Evolutionary conservation across 208 protist species (phyloP).

Genomic region (Novymonas esmeraldas): DNA sequence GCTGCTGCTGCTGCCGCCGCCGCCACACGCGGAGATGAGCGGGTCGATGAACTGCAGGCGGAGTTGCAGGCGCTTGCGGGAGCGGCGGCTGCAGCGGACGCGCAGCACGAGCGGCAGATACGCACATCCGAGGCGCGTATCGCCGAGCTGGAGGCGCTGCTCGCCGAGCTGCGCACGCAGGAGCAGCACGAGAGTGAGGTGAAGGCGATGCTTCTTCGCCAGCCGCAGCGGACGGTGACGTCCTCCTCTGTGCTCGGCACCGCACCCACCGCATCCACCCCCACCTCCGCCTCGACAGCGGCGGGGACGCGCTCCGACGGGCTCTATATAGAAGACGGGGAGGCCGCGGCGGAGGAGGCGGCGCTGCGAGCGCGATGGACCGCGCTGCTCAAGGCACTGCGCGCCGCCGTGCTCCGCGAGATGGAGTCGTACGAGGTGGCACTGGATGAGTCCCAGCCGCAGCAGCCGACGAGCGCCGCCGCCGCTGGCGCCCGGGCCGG

Average conservation of each 20-base stretch:
- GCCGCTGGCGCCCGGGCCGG: neutral
- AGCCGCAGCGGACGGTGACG: constrained; percentile 1
- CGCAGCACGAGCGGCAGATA: constrained; percentile 8
- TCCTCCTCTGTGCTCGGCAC: no score
- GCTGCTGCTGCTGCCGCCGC: neutral
- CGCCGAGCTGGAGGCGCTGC: constrained; percentile 2
- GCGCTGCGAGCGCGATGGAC: constrained; percentile 32
- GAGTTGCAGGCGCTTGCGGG: constrained; percentile 23
- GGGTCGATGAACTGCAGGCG: constrained; percentile 6
- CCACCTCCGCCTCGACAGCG: neutral
- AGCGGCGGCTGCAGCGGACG: constrained; percentile 5
- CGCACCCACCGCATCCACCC: neutral
- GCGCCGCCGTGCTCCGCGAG: constrained; percentile 22
- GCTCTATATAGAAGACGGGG: constrained; percentile 26
- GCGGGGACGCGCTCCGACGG: neutral
- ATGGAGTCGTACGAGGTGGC: constrained; percentile 31
- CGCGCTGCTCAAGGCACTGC: constrained; percentile 24
- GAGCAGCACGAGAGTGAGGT: constrained; percentile 10
- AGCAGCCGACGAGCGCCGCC: neutral
- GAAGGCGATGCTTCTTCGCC: constrained; percentile 8
- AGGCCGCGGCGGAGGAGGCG: constrained; percentile 23
- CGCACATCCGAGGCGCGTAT: neutral
- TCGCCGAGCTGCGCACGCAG: constrained; percentile 1
- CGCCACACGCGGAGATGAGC: neutral
- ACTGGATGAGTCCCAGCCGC: constrained; percentile 8